Conservation (phyloP, 805 yeast genomes). For the Saccharomyces eubayanus region DNA sequence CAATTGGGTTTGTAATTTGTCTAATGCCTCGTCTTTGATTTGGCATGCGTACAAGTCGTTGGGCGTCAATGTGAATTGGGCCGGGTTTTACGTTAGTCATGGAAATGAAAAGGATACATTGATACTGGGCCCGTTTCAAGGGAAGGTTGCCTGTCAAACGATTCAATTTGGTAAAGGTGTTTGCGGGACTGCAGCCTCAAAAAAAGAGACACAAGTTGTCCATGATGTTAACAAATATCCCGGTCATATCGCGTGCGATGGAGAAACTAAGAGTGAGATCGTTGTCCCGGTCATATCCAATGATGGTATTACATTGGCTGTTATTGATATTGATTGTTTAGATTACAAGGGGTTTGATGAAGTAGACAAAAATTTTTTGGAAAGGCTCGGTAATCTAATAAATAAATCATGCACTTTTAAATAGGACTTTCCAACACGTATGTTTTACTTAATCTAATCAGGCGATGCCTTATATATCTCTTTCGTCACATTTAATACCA, state of each 20-base stretch:
- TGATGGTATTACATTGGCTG: constrained; percentile 50
- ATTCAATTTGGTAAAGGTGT: constrained; percentile 79
- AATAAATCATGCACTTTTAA: constrained; percentile 47
- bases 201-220: constrained; percentile 60
- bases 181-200: constrained; percentile 75
- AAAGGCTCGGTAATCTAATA: constrained; percentile 46
- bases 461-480: background rate
- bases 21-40: constrained; percentile 77
- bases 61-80: constrained; percentile 66
- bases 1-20: constrained; percentile 84
- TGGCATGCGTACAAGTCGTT: constrained; percentile 81
- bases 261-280: constrained; percentile 85
- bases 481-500: background rate
- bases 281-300: constrained; percentile 68
- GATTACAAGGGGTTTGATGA: constrained; percentile 57
- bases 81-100: constrained; percentile 73
- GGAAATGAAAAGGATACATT: constrained; percentile 30
- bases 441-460: background rate
- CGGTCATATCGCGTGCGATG: constrained; percentile 96
- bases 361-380: constrained; percentile 51
- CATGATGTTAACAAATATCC: constrained; percentile 70
- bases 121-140: constrained; percentile 88
- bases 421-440: background rate
- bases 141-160: constrained; percentile 90
- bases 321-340: constrained; percentile 79